Evolutionary conservation across 345 rosid species (phyloP).

Genomic region (Moricandia arvensis): DNA sequence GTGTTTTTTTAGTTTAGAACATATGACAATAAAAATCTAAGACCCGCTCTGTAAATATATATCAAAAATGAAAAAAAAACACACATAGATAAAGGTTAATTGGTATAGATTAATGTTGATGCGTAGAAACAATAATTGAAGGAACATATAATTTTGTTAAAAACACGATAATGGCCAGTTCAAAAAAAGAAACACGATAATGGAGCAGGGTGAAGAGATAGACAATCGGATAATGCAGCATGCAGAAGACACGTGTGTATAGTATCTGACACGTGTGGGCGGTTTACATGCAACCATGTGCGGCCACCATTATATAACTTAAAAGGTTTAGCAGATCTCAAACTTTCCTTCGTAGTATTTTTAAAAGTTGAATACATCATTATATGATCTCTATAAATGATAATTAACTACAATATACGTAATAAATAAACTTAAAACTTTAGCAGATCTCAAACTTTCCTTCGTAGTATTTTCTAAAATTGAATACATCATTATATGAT

Average conservation of each 20-base stretch:
- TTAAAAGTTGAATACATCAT: no score
- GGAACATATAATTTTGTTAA: conserved; percentile 11
- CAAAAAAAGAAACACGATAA: background rate
- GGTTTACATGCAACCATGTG: conserved; percentile 54
- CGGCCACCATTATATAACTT: background rate
- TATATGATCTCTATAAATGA: no score
- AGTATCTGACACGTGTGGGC: conserved; percentile 43
- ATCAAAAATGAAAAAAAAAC: background rate
- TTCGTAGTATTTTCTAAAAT: no score
- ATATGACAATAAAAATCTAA: no score
- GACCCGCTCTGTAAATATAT: no score
- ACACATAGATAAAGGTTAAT: background rate
- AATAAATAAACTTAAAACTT: no score
- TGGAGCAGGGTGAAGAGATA: conserved; percentile 28
- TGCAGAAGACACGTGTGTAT: conserved; percentile 45
- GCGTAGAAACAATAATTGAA: conserved; percentile 26
- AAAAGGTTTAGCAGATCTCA: background rate
- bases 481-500: no score
- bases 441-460: no score
- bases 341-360: background rate
- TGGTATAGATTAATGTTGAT: background rate
- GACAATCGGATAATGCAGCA: conserved; percentile 37
- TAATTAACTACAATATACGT: no score
- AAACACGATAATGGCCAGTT: conserved; percentile 26
- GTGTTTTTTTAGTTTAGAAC: no score